Conservation (phyloP, 805 yeast genomes). For the Danielia oregonensis region DNA sequence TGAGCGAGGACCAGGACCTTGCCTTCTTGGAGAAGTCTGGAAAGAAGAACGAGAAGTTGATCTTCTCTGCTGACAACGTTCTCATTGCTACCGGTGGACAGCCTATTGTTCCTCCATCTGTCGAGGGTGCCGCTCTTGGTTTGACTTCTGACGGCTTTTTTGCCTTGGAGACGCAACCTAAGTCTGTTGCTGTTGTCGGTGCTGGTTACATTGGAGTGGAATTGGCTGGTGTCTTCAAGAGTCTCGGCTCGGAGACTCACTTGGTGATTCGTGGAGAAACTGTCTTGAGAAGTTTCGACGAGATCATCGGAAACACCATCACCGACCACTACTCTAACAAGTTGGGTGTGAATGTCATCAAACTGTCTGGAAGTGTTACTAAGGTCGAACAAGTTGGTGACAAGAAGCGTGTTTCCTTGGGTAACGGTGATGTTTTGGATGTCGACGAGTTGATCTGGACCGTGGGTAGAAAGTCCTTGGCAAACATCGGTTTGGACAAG, state of each 20-base stretch:
- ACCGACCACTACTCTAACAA: constrained; percentile 76
- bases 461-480: constrained; percentile 78
- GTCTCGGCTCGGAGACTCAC: constrained; percentile 82
- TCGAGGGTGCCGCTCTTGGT: constrained; percentile 82
- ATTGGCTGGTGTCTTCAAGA: constrained; percentile 89
- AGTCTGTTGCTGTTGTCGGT: constrained; percentile 91
- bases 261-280: constrained; percentile 88
- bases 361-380: constrained; percentile 45
- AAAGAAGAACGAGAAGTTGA: constrained; percentile 50
- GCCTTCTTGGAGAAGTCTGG: constrained; percentile 28
- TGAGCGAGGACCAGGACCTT: constrained; percentile 39
- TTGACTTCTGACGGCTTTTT: constrained; percentile 91
- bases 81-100: constrained; percentile 93
- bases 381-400: constrained; percentile 36
- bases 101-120: constrained; percentile 63
- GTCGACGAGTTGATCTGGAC: constrained; percentile 93
- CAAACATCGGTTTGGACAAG: constrained; percentile 71
- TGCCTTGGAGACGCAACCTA: constrained; percentile 75
- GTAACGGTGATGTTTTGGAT: constrained; percentile 35
- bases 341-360: constrained; percentile 76
- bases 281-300: constrained; percentile 85
- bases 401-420: constrained; percentile 34
- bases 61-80: constrained; percentile 75
- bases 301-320: constrained; percentile 69
- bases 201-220: constrained; percentile 98